phyloP scores from a whole-genome alignment of 495 filamentous ascomycete genomes.

The Trichoderma asperelloides region DNA sequence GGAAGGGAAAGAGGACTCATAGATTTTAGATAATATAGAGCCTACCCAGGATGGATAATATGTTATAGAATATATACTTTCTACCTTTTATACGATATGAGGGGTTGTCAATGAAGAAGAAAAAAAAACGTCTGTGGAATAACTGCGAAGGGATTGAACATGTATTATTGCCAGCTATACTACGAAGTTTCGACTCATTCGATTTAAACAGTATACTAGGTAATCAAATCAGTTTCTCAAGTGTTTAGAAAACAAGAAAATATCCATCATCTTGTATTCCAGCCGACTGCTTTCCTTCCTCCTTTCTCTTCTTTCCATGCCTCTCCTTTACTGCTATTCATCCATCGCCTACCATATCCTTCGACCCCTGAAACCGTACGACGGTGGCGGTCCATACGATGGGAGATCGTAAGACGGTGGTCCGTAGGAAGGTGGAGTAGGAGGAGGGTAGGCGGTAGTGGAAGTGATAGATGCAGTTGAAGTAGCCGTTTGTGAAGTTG shows the following conservation, averaged over 20 bases:
- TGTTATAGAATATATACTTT: neutral
- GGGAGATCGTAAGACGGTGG: slow-evolving; percentile 1
- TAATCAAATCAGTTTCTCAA: no score
- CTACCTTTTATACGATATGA: neutral
- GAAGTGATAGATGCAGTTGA: neutral
- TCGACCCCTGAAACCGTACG: slow-evolving; percentile 19
- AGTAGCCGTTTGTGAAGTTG: no score
- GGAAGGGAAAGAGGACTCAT: neutral
- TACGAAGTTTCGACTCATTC: no score
- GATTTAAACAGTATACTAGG: no score
- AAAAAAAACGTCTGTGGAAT: no score
- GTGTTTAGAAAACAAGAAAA: neutral
- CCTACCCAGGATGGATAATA: neutral
- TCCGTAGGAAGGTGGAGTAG: neutral
- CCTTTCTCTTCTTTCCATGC: neutral
- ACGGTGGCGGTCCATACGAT: slow-evolving; percentile 1
- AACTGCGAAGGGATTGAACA: no score
- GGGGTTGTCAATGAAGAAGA: no score
- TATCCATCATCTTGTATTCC: neutral
- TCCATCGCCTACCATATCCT: slow-evolving; percentile 21
- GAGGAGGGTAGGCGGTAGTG: neutral
- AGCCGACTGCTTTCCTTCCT: neutral
- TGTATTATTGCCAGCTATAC: no score
- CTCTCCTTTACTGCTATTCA: neutral
- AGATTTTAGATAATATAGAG: neutral